Evolutionary conservation across 1,284 basidiomycete species (phyloP), one percentile per base, ranked within the genome.

Genomic region (Gomphus bonarii): DNA sequence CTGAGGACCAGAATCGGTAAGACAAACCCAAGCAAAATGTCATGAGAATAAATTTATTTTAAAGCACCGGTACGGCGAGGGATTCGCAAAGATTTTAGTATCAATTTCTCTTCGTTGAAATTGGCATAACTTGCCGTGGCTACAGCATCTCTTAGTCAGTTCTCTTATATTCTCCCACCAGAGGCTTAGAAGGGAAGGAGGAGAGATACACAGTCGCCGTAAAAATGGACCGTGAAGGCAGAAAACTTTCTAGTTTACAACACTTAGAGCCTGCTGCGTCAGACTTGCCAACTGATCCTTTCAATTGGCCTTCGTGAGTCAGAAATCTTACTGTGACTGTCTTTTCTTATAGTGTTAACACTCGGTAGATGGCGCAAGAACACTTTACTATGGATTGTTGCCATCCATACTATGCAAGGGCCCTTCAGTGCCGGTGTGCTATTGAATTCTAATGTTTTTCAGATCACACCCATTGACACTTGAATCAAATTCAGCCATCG

Each of bases 301-400:
- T 25, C 1, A 54, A 43, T 10, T 54, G 52, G 52, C 31, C 52
- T 16, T 22, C 16, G 52, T 54, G 40, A 14, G 52, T 28, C 18
- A 14, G 4, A 4, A 4, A 14, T 7, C 11, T 43, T 18, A 11
- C n/a, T 3, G 2, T 14, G 35, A 42, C 3, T 12, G 20, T 40
- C 28, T n/a, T 11, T 14, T 28, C 20, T 10, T n/a, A 11, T 18
- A n/a, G n/a, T 5, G 12, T 16, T n/a, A 14, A 33, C 11, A 3
- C 10, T 22, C n/a, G 20, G 28, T 54, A 54, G 52, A 31, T 54
- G 52, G 52, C 52, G 52, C 52, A 54, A 54, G 20, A 54, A 54
- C 22, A 33, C 16, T 12, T 5, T 54, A 5, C 52, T 54, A 14
- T n/a, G 28, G 30, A 43, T 54, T 44, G 52, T 54, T 11, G 33